Percentiles rank a stretch among this genome's conserved stretches.
Conservation (phyloP, 805 yeast genomes). For the Monosporozyma solicola region DNA sequence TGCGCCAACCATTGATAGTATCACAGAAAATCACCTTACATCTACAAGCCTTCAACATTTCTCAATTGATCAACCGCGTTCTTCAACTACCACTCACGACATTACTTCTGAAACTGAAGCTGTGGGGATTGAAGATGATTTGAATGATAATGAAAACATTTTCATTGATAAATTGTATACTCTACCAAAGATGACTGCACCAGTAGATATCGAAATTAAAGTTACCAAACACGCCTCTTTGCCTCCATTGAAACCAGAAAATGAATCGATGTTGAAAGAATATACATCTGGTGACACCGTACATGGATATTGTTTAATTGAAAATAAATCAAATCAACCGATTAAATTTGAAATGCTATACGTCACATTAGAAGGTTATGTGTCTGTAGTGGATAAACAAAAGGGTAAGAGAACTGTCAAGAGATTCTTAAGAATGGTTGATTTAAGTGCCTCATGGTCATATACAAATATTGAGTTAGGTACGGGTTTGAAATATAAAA, state of each 20-base stretch:
- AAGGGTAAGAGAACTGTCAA: conserved; percentile 17
- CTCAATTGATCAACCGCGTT: background rate
- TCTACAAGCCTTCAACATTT: background rate
- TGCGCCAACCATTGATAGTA: background rate
- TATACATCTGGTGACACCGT: conserved; percentile 49
- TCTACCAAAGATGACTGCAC: conserved; percentile 13
- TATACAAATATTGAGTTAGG: conserved; percentile 38
- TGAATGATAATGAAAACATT: conserved; percentile 9
- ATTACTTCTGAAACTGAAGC: background rate
- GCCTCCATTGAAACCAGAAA: conserved; percentile 15
- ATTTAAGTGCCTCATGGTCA: conserved; percentile 44
- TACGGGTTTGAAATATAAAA: conserved; percentile 31
- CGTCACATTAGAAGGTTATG: conserved; percentile 46
- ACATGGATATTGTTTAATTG: conserved; percentile 40
- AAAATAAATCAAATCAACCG: conserved; percentile 33
- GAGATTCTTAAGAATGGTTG: conserved; percentile 41
- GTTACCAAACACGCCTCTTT: conserved; percentile 15
- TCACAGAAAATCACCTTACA: background rate
- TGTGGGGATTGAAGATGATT: conserved; percentile 8
- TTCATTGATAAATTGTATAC: conserved; percentile 19
- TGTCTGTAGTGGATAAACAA: conserved; percentile 19
- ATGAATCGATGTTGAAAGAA: conserved; percentile 33
- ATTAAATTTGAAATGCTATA: conserved; percentile 52
- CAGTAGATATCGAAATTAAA: conserved; percentile 18
- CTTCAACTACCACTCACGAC: background rate